Conservation (phyloP, 2,329 filamentous ascomycete genomes). For the Talaromyces marneffei region DNA sequence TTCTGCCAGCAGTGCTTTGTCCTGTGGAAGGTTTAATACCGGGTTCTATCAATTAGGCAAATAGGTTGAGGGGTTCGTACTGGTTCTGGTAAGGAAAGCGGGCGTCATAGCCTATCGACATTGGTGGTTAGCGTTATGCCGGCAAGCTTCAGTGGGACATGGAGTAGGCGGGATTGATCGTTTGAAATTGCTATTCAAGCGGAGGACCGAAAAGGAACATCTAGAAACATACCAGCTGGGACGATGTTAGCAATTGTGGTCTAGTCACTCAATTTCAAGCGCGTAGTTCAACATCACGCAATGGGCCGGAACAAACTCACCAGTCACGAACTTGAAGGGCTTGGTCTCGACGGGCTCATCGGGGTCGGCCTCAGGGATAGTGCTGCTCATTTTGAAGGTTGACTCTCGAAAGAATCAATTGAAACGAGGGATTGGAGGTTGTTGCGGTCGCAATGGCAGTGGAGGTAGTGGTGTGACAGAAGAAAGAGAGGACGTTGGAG, state of each 20-base stretch:
- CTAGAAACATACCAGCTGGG: slow-evolving; percentile 45
- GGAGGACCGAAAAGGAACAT: slow-evolving; percentile 22
- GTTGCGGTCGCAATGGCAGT: slow-evolving; percentile 16
- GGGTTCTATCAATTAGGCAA: not conserved
- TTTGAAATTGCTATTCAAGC: not conserved
- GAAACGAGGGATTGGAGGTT: not conserved
- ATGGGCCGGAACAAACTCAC: slow-evolving; percentile 51
- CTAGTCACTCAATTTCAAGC: not conserved
- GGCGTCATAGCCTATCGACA: slow-evolving; percentile 79
- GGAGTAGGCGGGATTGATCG: slow-evolving; percentile 23
- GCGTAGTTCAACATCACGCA: slow-evolving; percentile 16
- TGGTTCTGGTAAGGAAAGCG: slow-evolving; percentile 95
- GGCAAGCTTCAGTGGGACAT: not conserved
- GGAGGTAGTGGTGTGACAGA: slow-evolving; percentile 16
- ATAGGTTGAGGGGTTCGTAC: slow-evolving; percentile 29
- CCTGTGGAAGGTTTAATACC: slow-evolving; percentile 27
- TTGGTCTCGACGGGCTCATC: slow-evolving; percentile 85
- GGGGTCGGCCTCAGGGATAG: slow-evolving; percentile 55
- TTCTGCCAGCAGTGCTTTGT: slow-evolving; percentile 99
- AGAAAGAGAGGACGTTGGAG: slow-evolving; percentile 21
- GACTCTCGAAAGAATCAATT: slow-evolving; percentile 17
- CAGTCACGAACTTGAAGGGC: slow-evolving; percentile 99
- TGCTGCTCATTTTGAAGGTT: slow-evolving; percentile 75
- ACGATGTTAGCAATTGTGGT: slow-evolving; percentile 35
- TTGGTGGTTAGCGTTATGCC: slow-evolving; percentile 1